These are phyloP conservation scores for Aspergillus conjunctus DNA, from an alignment of 495 filamentous ascomycete species.

Conservation along the genomic window DNA sequence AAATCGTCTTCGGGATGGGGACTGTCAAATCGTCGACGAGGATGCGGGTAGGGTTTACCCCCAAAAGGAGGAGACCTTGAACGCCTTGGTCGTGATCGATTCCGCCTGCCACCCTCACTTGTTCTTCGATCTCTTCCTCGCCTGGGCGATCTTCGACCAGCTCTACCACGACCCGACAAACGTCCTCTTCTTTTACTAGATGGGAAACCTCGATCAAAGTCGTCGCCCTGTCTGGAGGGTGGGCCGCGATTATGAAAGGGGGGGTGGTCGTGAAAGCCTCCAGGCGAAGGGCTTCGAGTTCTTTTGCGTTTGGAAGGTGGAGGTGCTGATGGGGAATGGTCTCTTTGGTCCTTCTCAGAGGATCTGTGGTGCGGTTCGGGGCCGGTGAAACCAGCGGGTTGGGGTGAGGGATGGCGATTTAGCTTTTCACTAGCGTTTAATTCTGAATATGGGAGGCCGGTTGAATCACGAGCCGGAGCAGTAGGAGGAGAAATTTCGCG, in stretches of 20 bases:
- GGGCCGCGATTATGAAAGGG: slow-evolving; percentile 30
- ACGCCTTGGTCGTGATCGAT: slow-evolving; percentile 27
- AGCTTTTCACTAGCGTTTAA: slow-evolving; percentile 15
- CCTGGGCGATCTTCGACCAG: slow-evolving; percentile 37
- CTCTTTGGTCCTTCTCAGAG: slow-evolving; percentile 35
- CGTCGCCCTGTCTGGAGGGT: slow-evolving; percentile 31
- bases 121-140: slow-evolving; percentile 42
- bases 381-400: slow-evolving; percentile 22
- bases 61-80: slow-evolving; percentile 40
- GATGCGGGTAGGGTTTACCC: slow-evolving; percentile 31
- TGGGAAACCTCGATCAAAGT: slow-evolving; percentile 36
- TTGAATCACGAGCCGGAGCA: slow-evolving; percentile 36
- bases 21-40: slow-evolving; percentile 34
- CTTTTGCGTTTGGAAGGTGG: slow-evolving; percentile 45
- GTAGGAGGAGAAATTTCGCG: slow-evolving; percentile 37
- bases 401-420: slow-evolving; percentile 25
- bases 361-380: slow-evolving; percentile 17
- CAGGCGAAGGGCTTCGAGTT: slow-evolving; percentile 51
- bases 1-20: slow-evolving; percentile 33
- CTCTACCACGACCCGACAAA: slow-evolving; percentile 37
- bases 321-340: slow-evolving; percentile 37
- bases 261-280: slow-evolving; percentile 25
- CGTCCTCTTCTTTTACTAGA: slow-evolving; percentile 36
- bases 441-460: slow-evolving; percentile 28
- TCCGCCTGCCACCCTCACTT: slow-evolving; percentile 31